Conservation (phyloP, 2,329 filamentous ascomycete genomes). For the Rhexocercosporidium sp. region DNA sequence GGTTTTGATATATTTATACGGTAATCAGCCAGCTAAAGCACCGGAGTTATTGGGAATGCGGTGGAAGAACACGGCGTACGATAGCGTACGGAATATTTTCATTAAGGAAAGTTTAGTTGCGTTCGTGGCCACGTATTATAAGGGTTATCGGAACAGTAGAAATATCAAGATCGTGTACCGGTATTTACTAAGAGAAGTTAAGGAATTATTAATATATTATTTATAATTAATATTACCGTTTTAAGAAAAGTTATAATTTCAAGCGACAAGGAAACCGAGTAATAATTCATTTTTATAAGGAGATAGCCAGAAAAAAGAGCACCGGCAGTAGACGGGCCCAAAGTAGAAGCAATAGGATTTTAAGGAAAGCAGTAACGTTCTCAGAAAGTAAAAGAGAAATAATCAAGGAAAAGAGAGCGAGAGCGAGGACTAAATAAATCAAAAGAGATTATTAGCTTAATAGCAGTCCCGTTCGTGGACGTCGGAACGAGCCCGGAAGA, state of each 20-base stretch:
- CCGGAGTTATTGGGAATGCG: conserved; percentile 24
- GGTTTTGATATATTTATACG: conserved; percentile 23
- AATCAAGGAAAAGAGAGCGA: neutral
- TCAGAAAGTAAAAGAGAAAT: neutral
- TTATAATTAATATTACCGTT: too few relatives aligned
- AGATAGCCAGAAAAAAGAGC: conserved; percentile 13
- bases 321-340: conserved; percentile 20
- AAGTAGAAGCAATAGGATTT: conserved; percentile 5
- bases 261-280: too few relatives aligned
- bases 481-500: neutral
- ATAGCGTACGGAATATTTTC: conserved; percentile 22
- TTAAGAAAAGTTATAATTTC: too few relatives aligned
- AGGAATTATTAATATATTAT: too few relatives aligned
- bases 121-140: conserved; percentile 37
- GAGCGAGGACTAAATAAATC: neutral
- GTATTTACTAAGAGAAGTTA: conserved; percentile 35
- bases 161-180: conserved; percentile 37
- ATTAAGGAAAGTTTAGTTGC: conserved; percentile 23
- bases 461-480: neutral
- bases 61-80: conserved; percentile 24
- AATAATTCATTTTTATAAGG: conserved; percentile 21
- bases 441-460: neutral
- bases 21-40: conserved; percentile 12
- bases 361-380: neutral
- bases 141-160: conserved; percentile 31